These are phyloP conservation scores for Cercophora sp. DNA, from an alignment of 495 filamentous ascomycete genomes.

Conservation along the genomic window DNA sequence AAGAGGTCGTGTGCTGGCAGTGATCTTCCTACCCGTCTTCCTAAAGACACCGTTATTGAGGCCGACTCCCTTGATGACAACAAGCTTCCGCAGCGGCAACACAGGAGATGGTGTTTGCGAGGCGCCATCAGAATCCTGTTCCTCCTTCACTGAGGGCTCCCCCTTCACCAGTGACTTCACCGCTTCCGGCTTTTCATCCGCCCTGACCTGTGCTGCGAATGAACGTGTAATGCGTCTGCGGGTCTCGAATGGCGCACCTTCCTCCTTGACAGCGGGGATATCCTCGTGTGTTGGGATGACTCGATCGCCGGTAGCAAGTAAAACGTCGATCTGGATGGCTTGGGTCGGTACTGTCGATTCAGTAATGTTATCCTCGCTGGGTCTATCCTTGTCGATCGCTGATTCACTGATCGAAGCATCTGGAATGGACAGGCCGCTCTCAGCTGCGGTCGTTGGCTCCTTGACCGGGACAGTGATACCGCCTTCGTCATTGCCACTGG, in stretches of 20 bases:
- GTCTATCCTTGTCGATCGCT: not conserved
- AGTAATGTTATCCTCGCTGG: too few relatives aligned
- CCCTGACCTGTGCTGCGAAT: not conserved
- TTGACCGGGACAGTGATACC: too few relatives aligned
- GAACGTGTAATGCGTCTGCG: not conserved
- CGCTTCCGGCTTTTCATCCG: not conserved
- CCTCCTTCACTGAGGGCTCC: too few relatives aligned
- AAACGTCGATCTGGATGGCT: not conserved
- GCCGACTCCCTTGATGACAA: constrained; percentile 14
- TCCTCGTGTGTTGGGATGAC: not conserved
- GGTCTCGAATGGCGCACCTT: not conserved
- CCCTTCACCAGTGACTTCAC: constrained; percentile 1
- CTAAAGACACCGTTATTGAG: constrained; percentile 2
- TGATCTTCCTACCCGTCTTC: constrained; percentile 11
- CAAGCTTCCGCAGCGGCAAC: not conserved
- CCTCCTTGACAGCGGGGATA: not conserved
- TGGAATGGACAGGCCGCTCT: not conserved
- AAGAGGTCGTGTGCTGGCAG: constrained; percentile 12
- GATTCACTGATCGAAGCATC: not conserved
- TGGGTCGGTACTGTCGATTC: not conserved
- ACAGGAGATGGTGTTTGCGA: too few relatives aligned
- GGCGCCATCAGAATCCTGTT: too few relatives aligned
- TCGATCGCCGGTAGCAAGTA: not conserved
- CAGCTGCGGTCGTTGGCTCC: too few relatives aligned
- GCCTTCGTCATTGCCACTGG: too few relatives aligned